Conservation (phyloP, 179 eudicot species). For the Nepenthes alata region DNA sequence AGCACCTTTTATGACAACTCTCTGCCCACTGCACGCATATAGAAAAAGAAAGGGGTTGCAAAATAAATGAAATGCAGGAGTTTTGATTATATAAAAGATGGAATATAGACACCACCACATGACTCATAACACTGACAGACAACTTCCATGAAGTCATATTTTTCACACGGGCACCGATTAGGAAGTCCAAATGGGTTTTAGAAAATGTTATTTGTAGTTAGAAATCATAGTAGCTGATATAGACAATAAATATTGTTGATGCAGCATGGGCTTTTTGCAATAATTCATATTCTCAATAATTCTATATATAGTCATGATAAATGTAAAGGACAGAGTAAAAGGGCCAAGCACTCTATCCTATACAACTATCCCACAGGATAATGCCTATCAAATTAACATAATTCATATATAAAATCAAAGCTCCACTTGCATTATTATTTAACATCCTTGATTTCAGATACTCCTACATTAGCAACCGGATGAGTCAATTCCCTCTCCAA, state of each 20-base stretch:
- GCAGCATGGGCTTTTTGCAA: too few species aligned
- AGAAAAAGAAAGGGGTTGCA: conserved; percentile 2
- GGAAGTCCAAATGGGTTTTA: background rate
- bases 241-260: background rate
- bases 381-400: too few species aligned
- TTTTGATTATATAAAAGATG: background rate
- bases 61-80: background rate
- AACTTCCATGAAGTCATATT: background rate
- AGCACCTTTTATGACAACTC: conserved; percentile 57
- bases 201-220: background rate
- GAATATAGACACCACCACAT: background rate
- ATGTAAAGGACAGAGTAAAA: too few species aligned
- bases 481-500: too few species aligned
- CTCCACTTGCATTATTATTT: too few species aligned
- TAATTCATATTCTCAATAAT: too few species aligned
- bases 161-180: background rate
- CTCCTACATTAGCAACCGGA: too few species aligned
- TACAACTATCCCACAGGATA: too few species aligned
- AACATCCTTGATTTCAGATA: too few species aligned
- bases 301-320: too few species aligned
- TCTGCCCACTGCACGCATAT: conserved; percentile 66
- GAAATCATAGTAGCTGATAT: background rate
- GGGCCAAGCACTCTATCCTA: too few species aligned
- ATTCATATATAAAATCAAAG: too few species aligned
- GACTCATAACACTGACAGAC: background rate